Evolutionary conservation across 768 basidiomycete genomes (phyloP).

Genomic region (Termitomyces sp.): DNA sequence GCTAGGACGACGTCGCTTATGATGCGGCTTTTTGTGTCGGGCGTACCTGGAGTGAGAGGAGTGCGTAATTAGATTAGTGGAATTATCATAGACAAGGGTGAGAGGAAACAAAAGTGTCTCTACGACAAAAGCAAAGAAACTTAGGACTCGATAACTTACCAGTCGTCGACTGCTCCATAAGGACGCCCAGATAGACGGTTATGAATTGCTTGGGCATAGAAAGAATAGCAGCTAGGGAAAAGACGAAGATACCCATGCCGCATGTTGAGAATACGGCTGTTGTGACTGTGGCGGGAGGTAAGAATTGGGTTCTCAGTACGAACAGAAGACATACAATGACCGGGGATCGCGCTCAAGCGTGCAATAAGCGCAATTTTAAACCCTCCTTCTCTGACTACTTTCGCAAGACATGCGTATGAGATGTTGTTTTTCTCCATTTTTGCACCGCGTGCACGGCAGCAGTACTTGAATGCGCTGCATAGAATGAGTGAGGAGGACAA

Average conservation of each 20-base stretch:
- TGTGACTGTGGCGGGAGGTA: conserved; percentile 48
- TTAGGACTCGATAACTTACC: conserved; percentile 17
- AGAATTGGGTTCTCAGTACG: neutral
- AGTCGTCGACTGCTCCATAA: conserved; percentile 48
- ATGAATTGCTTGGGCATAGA: conserved; percentile 90
- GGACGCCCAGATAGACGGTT: conserved; percentile 85
- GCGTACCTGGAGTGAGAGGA: conserved; percentile 19
- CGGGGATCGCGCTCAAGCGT: conserved; percentile 79
- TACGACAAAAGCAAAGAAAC: too few relatives aligned
- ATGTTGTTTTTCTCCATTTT: conserved; percentile 60
- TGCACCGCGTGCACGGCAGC: conserved; percentile 68
- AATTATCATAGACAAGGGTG: too few relatives aligned
- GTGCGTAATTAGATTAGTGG: neutral
- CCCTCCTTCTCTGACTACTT: conserved; percentile 80
- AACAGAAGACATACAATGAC: conserved; percentile 49
- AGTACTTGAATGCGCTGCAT: conserved; percentile 74
- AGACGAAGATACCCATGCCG: conserved; percentile 78
- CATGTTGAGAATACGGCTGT: conserved; percentile 87
- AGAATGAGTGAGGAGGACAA: too few relatives aligned
- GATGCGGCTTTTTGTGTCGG: conserved; percentile 46
- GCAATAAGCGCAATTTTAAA: conserved; percentile 78
- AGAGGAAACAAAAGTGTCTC: too few relatives aligned
- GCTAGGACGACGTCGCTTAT: conserved; percentile 66
- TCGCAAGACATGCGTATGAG: conserved; percentile 54
- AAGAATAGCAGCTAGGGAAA: conserved; percentile 72